These are phyloP conservation scores for Protomyces macrosporus DNA, from an alignment of 1,139 yeast genomes.

Conservation along the genomic window DNA sequence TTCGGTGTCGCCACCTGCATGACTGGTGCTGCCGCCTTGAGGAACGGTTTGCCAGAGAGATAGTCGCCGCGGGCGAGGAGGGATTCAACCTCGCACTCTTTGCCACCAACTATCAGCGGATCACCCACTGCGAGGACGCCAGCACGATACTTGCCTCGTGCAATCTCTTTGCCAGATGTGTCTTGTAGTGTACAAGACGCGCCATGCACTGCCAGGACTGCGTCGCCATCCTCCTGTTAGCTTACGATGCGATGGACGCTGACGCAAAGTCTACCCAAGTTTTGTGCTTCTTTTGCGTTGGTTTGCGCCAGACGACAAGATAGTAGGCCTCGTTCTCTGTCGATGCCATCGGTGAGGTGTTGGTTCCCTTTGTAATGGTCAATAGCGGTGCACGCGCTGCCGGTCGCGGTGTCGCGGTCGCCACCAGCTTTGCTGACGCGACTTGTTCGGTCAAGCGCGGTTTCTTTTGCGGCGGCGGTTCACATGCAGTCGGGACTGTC, in stretches of 20 bases:
- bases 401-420: not conserved
- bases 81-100: slow-evolving; percentile 54
- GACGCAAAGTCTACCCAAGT: slow-evolving; percentile 52
- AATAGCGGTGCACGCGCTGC: slow-evolving; percentile 2
- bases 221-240: slow-evolving; percentile 63
- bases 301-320: slow-evolving; percentile 63
- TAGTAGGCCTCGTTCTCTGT: slow-evolving; percentile 2
- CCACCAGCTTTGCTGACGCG: not conserved
- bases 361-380: slow-evolving; percentile 3
- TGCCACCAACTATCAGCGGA: slow-evolving; percentile 47
- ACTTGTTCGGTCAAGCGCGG: not conserved
- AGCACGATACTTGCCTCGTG: slow-evolving; percentile 18
- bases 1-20: not conserved
- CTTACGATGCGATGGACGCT: not conserved
- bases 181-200: slow-evolving; percentile 33
- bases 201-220: slow-evolving; percentile 44
- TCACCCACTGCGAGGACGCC: slow-evolving; percentile 41
- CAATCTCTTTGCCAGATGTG: slow-evolving; percentile 33
- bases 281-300: slow-evolving; percentile 70
- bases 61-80: slow-evolving; percentile 37
- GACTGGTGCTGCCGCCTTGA: not conserved
- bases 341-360: not conserved
- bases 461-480: not conserved
- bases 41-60: slow-evolving; percentile 29
- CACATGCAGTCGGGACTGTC: not conserved